Evolutionary conservation across 1,139 yeast species (phyloP), one percentile per base, ranked within the genome.

Genomic region (Yamadazyma membranifaciens): DNA sequence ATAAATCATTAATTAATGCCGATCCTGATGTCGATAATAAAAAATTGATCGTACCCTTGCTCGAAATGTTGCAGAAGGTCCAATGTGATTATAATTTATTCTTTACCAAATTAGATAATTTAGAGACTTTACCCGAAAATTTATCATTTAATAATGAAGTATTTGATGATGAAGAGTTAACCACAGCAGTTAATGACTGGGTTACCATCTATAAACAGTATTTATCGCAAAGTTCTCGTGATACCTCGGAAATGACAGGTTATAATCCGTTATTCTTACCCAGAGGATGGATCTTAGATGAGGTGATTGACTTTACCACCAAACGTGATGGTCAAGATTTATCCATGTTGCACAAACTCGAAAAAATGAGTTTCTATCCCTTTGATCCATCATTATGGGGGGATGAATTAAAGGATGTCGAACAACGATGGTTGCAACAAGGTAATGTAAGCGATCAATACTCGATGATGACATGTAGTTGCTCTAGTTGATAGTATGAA

Each of bases 251-350:
- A 3, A 77, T 88, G 44, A 54, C 63, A 11, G 41, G 50, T 2
- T 70, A 65, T 40, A 92, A 92, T 55, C 98, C 98, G 2, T 56
- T 78, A 31, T 91, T 92, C 55, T 73, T 87, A 12, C 95, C 96
- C 12, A 74, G 92, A 45, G 86, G 83, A 49, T 88, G 96, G 92
- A 81, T 91, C 39, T 67, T 92, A 41, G 91, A 88, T 43, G 92
- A 89, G 46, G 96, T 88, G 0, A 83, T 87, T 40, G 69, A 74
- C 26, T 63, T 65, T 38, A 69, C 78, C 0, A 61, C 65, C 37
- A 69, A 66, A 9, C 58, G 65, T 16, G 53, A 59, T n/a, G 69
- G 66, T 3, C 53, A 59, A 25, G 73, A 72, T 47, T 49, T 68
- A 28, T 46, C 55, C 43, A 63, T 71, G 39, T 63, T 85, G 44